Evolutionary conservation across 176 grass and related monocot species (phyloP).

Genomic region (Alopecurus myosuroides): DNA sequence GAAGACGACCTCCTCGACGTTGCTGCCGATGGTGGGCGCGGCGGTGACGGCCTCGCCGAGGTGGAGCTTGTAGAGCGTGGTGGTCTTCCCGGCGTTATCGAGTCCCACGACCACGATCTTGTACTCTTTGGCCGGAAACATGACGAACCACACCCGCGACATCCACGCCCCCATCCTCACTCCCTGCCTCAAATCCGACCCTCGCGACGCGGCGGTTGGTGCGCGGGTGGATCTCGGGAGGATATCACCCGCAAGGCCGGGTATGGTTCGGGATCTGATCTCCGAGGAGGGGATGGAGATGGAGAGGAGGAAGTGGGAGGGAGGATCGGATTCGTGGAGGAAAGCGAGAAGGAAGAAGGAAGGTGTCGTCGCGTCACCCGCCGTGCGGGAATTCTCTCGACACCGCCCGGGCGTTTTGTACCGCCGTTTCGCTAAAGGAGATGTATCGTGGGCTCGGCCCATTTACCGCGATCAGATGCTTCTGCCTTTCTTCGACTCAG

Average conservation of each 20-base stretch:
- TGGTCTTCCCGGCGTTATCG: slow-evolving; percentile 97
- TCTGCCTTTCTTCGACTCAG: too few species aligned
- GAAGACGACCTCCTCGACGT: slow-evolving; percentile 97
- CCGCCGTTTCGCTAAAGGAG: too few species aligned
- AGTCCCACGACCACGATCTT: slow-evolving; percentile 97
- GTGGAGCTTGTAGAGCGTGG: slow-evolving; percentile 95
- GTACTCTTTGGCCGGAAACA: slow-evolving; percentile 96
- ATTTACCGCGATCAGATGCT: too few species aligned
- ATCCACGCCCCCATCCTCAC: slow-evolving; percentile 70
- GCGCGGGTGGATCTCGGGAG: not conserved
- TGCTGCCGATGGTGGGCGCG: slow-evolving; percentile 93
- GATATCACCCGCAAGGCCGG: not conserved
- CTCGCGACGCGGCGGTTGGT: slow-evolving; percentile 8
- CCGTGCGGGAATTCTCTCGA: too few species aligned
- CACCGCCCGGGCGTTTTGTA: too few species aligned
- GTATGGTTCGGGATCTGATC: not conserved
- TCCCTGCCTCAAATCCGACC: slow-evolving; percentile 22
- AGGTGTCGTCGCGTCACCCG: not conserved
- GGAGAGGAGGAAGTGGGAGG: not conserved
- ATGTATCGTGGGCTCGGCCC: too few species aligned
- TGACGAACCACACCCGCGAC: slow-evolving; percentile 94
- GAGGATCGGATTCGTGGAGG: slow-evolving; percentile 1
- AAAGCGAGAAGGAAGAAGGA: not conserved
- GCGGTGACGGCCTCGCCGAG: slow-evolving; percentile 95
- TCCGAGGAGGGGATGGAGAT: not conserved